Conservation (phyloP, 176 grass and related monocot species). For the Triticum timopheevii region DNA sequence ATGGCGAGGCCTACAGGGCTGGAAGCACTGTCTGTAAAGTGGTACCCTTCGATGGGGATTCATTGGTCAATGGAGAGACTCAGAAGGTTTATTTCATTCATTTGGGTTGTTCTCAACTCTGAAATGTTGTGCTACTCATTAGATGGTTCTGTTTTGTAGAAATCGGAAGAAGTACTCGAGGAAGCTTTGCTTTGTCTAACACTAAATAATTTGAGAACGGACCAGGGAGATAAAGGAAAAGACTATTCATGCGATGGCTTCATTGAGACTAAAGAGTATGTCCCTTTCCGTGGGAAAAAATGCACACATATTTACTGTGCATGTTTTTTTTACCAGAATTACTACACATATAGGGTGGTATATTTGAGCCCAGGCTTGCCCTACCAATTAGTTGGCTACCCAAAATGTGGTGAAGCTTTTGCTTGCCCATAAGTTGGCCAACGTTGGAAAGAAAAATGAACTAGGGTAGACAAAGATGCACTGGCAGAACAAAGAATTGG, state of each 20-base stretch:
- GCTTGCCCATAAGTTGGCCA: neutral
- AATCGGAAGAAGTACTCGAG: slow-evolving; percentile 87
- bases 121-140: slow-evolving; percentile 33
- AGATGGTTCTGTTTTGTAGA: slow-evolving; percentile 48
- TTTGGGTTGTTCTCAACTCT: neutral
- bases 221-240: slow-evolving; percentile 17
- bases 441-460: neutral
- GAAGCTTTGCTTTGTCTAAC: slow-evolving; percentile 92
- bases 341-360: neutral
- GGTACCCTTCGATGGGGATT: slow-evolving; percentile 86
- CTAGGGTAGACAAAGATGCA: neutral
- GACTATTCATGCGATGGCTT: slow-evolving; percentile 76
- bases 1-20: slow-evolving; percentile 83
- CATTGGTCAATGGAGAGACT: slow-evolving; percentile 77
- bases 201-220: slow-evolving; percentile 76
- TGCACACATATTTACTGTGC: slow-evolving; percentile 18
- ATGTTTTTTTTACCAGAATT: neutral
- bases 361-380: neutral
- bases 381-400: neutral
- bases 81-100: slow-evolving; percentile 74
- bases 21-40: slow-evolving; percentile 86
- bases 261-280: slow-evolving; percentile 92
- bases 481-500: neutral
- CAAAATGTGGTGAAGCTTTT: neutral
- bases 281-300: slow-evolving; percentile 8